These are phyloP conservation scores for Colletotrichum filicis DNA, from an alignment of 2,329 filamentous ascomycete species.

Conservation along the genomic window DNA sequence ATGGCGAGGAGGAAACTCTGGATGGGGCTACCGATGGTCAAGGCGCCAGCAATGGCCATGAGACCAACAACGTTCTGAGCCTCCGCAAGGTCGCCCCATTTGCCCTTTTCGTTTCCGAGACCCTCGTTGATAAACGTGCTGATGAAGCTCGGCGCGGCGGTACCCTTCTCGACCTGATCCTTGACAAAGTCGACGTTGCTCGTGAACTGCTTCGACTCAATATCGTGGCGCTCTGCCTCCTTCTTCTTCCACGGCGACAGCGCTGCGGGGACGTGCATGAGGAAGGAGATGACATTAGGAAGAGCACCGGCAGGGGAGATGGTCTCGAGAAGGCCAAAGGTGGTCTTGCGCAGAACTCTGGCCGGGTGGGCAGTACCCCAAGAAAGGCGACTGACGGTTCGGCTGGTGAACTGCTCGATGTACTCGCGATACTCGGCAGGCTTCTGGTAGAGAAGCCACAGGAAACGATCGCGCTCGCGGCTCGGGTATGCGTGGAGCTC, in stretches of 20 bases:
- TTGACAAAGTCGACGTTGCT: conserved; percentile 51
- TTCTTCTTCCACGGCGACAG: conserved; percentile 58
- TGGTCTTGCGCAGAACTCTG: conserved; percentile 53
- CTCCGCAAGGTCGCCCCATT: conserved; percentile 47
- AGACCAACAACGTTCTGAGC: conserved; percentile 57
- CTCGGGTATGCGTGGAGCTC: conserved; percentile 55
- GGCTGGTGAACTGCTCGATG: conserved; percentile 58
- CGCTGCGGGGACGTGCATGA: conserved; percentile 50
- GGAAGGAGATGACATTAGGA: conserved; percentile 52
- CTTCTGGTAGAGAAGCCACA: conserved; percentile 53
- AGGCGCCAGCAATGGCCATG: conserved; percentile 55
- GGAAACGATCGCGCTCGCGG: conserved; percentile 57
- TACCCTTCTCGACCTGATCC: conserved; percentile 44
- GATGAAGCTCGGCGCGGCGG: conserved; percentile 53
- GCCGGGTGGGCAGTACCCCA: conserved; percentile 57
- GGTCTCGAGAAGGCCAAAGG: conserved; percentile 56
- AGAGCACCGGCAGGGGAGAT: conserved; percentile 58
- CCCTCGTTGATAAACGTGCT: conserved; percentile 50
- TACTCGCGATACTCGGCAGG: conserved; percentile 56
- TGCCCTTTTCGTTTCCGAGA: conserved; percentile 41
- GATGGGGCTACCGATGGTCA: conserved; percentile 57
- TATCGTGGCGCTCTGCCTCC: conserved; percentile 51
- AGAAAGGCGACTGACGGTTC: conserved; percentile 56
- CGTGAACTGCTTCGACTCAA: conserved; percentile 51
- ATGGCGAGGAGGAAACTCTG: conserved; percentile 47